Evolutionary conservation across 225 moss, liverwort and hornwort genomes (phyloP).

Genomic region (Bryoerythrophyllum caledonicum): DNA sequence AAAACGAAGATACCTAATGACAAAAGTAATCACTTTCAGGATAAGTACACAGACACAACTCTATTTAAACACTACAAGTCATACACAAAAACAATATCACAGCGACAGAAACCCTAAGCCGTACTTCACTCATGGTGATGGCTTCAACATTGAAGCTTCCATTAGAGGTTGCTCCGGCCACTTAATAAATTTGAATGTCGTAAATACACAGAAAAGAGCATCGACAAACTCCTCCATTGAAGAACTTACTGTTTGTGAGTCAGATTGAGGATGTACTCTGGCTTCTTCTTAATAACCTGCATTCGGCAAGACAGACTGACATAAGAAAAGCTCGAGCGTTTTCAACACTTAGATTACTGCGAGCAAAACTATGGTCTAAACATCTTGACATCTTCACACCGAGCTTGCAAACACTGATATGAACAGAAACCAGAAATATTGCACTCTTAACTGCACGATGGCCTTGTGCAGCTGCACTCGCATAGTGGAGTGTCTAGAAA

Average conservation of each 20-base stretch:
- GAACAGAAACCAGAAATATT: background rate
- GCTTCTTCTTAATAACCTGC: conserved; percentile 86
- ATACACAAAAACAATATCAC: background rate
- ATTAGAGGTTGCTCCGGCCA: background rate
- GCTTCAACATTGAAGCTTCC: background rate
- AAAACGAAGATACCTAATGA: conserved; percentile 71
- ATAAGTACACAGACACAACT: conserved; percentile 21
- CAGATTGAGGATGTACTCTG: conserved; percentile 54
- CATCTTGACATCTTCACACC: background rate
- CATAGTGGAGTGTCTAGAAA: conserved; percentile 5
- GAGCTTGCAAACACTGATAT: background rate
- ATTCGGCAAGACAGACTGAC: conserved; percentile 1
- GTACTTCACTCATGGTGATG: background rate
- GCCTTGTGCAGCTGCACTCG: conserved; percentile 6
- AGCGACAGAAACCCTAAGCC: background rate
- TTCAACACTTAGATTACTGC: background rate
- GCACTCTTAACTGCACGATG: conserved; percentile 1
- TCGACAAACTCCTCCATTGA: background rate
- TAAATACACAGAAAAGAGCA: background rate
- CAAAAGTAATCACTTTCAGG: conserved; percentile 10
- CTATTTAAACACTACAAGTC: background rate
- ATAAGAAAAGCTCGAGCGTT: background rate
- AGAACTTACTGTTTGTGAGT: conserved; percentile 78
- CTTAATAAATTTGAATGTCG: background rate
- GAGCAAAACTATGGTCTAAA: background rate